Evolutionary conservation across 73 alveolate genomes (phyloP), one percentile per base, ranked within the genome.

Genomic region (Paramecium sonneborni): DNA sequence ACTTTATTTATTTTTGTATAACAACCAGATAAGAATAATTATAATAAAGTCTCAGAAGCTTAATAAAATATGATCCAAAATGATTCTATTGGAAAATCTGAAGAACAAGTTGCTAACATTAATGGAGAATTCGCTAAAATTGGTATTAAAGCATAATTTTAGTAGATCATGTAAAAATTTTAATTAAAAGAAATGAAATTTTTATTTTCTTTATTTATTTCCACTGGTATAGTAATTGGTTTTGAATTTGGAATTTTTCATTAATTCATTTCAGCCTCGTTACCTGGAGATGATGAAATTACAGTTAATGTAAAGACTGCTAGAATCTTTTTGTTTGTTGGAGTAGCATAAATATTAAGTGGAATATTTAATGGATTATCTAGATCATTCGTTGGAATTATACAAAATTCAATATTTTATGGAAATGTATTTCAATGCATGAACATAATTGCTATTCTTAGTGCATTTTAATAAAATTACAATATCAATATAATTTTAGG

Each of bases 231-330:
- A 12, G 84, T 67, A 11, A 24, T 67, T 5, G 84, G 84, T 30
- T 67, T 67, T 67, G 84, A 67, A 67, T 67, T 67, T 67, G 84
- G 84, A 26, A 67, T 67, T 9, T 67, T 67, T 67, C 84, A 67
- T 24, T 14, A 67, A 24, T 67, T 67, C 24, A 67, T 67, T 24
- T 67, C 84, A 67, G 84, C 38, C 0, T 67, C 84, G 1, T 26
- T 67, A 67, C 84, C 84, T 12, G 26, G 26, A 3, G 48, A 67
- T 21, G 26, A 30, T 26, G 84, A 67, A 26, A 67, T 67, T 4
- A 32, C 38, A 30, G 32, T 67, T 7, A 67, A 67, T 67, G 44
- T 30, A 3, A 67, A 24, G 39, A 67, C 84, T 21, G 84, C 84
- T 20, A 67, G 84, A 67, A 67, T 67, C 38, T 67, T 67, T 67